These are phyloP conservation scores for Hyphopichia fennica DNA, from an alignment of 1,139 yeast species.

Conservation along the genomic window DNA sequence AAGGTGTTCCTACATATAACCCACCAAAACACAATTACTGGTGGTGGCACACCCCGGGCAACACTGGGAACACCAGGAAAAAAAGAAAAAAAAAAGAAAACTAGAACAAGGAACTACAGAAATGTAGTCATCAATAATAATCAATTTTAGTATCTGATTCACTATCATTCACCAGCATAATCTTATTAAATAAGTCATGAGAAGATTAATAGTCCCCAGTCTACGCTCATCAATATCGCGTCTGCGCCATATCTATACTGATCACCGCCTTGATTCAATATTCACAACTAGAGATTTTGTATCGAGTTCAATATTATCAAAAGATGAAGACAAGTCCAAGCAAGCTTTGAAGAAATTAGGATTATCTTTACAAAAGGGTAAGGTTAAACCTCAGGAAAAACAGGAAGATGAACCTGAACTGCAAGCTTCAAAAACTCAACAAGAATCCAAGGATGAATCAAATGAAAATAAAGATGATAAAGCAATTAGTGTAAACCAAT, in stretches of 20 bases:
- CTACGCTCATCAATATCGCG: not conserved
- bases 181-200: not conserved
- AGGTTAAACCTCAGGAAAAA: constrained; percentile 17
- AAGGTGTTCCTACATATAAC: too few species aligned
- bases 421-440: not conserved
- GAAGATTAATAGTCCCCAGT: not conserved
- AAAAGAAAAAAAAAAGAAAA: too few species aligned
- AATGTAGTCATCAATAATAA: too few species aligned
- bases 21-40: too few species aligned
- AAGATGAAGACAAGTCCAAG: constrained; percentile 26
- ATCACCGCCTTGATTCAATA: not conserved
- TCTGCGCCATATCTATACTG: not conserved
- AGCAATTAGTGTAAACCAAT: not conserved
- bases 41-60: too few species aligned
- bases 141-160: too few species aligned
- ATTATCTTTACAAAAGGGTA: constrained; percentile 29
- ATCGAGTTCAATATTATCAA: constrained; percentile 7
- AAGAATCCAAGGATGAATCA: not conserved
- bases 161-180: too few species aligned
- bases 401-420: constrained; percentile 6
- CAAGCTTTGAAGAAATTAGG: constrained; percentile 29
- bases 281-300: constrained; percentile 4
- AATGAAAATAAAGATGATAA: not conserved
- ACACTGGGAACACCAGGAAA: too few species aligned
- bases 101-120: too few species aligned